phyloP scores from a whole-genome alignment of 306 rosid genomes.

The Mimosa pudica region DNA sequence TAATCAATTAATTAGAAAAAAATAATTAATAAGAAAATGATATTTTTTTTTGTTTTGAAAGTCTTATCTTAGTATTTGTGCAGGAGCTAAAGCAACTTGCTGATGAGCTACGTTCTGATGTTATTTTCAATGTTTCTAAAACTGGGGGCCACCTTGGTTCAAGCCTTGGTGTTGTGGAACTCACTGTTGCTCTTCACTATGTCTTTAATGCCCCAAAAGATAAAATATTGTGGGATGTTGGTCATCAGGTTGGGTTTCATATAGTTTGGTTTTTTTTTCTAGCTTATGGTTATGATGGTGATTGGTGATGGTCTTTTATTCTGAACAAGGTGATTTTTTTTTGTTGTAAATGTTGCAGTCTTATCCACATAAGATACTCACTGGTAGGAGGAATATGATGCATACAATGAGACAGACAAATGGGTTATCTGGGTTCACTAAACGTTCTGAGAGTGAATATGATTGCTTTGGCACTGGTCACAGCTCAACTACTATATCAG shows the following conservation, averaged over 20 bases:
- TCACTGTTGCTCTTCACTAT: constrained; percentile 94
- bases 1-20: not conserved
- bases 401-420: constrained; percentile 87
- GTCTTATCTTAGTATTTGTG: constrained; percentile 18
- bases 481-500: constrained; percentile 98
- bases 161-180: constrained; percentile 95
- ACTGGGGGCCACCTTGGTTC: constrained; percentile 99
- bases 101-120: constrained; percentile 91
- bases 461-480: constrained; percentile 98
- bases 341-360: constrained; percentile 57
- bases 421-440: constrained; percentile 89
- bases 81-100: constrained; percentile 92
- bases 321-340: constrained; percentile 4
- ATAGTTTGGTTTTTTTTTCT: constrained; percentile 23
- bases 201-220: constrained; percentile 91
- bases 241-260: constrained; percentile 74
- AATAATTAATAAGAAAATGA: not conserved
- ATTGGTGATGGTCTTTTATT: constrained; percentile 2
- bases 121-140: constrained; percentile 88
- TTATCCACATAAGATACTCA: constrained; percentile 93
- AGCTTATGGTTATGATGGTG: not conserved
- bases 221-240: constrained; percentile 94
- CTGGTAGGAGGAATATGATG: constrained; percentile 93
- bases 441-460: constrained; percentile 87
- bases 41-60: not conserved